Percentiles rank a stretch among this genome's conserved stretches.
phyloP scores from a whole-genome alignment of 148 eudicot species.

The Chenopodium formosanum region DNA sequence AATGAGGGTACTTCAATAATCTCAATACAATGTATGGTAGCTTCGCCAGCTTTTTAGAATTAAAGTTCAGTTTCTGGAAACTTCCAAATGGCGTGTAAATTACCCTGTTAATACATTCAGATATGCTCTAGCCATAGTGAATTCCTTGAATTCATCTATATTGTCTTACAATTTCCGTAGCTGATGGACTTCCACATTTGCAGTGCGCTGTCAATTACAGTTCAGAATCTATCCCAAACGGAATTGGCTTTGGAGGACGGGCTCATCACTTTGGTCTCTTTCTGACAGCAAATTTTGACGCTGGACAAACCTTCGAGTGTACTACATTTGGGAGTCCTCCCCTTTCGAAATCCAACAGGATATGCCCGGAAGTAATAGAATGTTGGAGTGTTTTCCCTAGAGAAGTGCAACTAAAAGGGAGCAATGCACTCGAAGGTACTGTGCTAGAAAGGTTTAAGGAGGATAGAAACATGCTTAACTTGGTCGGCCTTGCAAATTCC shows the following conservation, averaged over 20 bases:
- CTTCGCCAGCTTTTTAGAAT: no score
- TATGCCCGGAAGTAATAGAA: conserved; percentile 88
- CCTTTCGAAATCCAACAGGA: conserved; percentile 55
- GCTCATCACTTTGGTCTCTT: conserved; percentile 76
- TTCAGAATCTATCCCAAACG: conserved; percentile 87
- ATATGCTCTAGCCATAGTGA: neutral
- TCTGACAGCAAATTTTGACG: conserved; percentile 76
- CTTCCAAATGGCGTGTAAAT: no score
- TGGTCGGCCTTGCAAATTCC: conserved; percentile 92
- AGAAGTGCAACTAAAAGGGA: conserved; percentile 41
- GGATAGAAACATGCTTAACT: conserved; percentile 85
- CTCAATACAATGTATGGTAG: no score
- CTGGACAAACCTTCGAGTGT: conserved; percentile 75
- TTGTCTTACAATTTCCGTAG: neutral
- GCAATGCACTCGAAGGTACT: conserved; percentile 50
- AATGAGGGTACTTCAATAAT: no score
- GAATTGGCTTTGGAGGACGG: conserved; percentile 88
- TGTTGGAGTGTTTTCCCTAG: conserved; percentile 80
- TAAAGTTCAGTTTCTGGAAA: no score
- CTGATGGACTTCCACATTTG: conserved; percentile 18
- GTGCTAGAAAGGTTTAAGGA: conserved; percentile 92
- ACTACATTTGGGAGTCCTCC: conserved; percentile 81
- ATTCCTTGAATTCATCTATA: neutral
- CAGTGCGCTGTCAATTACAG: conserved; percentile 81
- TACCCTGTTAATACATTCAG: neutral